Conservation (phyloP, 2,329 filamentous ascomycete genomes). For the Aspergillus clavatus region DNA sequence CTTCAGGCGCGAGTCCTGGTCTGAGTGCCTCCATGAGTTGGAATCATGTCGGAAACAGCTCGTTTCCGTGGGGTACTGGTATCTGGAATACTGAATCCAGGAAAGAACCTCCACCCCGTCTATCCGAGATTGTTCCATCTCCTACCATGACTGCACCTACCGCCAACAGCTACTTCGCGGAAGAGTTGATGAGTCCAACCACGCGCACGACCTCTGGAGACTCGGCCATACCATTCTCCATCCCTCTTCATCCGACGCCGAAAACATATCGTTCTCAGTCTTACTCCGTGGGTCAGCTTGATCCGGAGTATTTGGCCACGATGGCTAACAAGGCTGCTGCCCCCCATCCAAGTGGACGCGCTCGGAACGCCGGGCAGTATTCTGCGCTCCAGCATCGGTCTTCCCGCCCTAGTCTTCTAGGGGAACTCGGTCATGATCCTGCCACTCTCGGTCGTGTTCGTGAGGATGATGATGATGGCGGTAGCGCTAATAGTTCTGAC, state of each 20-base stretch:
- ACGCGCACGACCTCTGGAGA: conserved; percentile 48
- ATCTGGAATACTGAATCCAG: conserved; percentile 74
- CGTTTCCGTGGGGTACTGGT: conserved; percentile 70
- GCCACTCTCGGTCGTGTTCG: conserved; percentile 44
- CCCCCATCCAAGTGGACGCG: conserved; percentile 28
- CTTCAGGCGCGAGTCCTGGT: conserved; percentile 31
- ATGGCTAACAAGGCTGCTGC: conserved; percentile 31
- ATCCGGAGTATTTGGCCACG: conserved; percentile 54
- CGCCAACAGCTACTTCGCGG: conserved; percentile 48
- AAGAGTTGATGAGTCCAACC: conserved; percentile 49
- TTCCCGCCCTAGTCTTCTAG: conserved; percentile 53
- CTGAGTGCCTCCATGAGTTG: conserved; percentile 40
- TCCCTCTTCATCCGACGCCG: conserved; percentile 81
- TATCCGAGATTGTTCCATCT: conserved; percentile 70
- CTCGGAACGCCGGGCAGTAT: conserved; percentile 47
- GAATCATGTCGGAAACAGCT: conserved; percentile 41
- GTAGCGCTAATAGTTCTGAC: conserved; percentile 37
- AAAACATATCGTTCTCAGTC: conserved; percentile 95
- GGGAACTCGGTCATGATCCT: conserved; percentile 44
- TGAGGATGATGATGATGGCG: conserved; percentile 46
- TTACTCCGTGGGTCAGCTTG: conserved; percentile 88
- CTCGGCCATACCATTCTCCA: conserved; percentile 69
- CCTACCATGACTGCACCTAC: conserved; percentile 59
- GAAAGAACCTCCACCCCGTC: conserved; percentile 69
- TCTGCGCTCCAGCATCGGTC: conserved; percentile 73